Conservation (phyloP, 1,284 basidiomycete species). For the Malassezia nana region DNA sequence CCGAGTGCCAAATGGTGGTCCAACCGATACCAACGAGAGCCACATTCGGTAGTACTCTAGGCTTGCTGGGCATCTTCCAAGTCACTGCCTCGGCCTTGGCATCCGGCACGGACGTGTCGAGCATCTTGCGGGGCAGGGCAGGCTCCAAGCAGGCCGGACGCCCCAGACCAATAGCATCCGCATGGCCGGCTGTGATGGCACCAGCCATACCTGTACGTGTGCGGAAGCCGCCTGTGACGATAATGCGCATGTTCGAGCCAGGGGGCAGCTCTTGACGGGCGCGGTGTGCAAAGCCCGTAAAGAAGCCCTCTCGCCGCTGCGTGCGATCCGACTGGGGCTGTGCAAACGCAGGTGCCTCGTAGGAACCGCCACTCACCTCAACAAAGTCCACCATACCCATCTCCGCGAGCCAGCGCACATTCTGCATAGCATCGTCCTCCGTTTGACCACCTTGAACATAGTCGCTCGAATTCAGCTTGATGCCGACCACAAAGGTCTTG, state of each 20-base stretch:
- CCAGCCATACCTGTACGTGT: conserved; percentile 57
- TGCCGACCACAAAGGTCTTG: conserved; percentile 61
- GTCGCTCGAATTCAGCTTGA: conserved; percentile 76
- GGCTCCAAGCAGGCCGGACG: conserved; percentile 11
- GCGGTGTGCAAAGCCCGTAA: conserved; percentile 49
- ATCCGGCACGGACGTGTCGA: conserved; percentile 9
- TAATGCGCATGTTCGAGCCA: conserved; percentile 52
- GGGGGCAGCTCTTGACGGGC: conserved; percentile 39
- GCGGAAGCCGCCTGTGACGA: conserved; percentile 70
- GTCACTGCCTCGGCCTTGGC: neutral
- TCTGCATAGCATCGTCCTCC: conserved; percentile 57
- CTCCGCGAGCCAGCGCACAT: conserved; percentile 58
- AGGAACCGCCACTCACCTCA: conserved; percentile 77
- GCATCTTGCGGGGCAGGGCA: conserved; percentile 5
- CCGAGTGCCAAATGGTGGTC: conserved; percentile 13
- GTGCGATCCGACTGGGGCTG: conserved; percentile 21
- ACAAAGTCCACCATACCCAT: conserved; percentile 68
- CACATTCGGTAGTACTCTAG: conserved; percentile 1
- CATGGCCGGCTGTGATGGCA: conserved; percentile 45
- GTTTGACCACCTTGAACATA: conserved; percentile 56
- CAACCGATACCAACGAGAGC: conserved; percentile 9
- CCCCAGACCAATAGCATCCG: conserved; percentile 12
- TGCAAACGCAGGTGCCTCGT: conserved; percentile 62
- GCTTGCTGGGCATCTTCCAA: conserved; percentile 1
- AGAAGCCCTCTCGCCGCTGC: conserved; percentile 52